Evolutionary conservation across 176 grass and related monocot genomes (phyloP).

Genomic region (Ananas comosus): DNA sequence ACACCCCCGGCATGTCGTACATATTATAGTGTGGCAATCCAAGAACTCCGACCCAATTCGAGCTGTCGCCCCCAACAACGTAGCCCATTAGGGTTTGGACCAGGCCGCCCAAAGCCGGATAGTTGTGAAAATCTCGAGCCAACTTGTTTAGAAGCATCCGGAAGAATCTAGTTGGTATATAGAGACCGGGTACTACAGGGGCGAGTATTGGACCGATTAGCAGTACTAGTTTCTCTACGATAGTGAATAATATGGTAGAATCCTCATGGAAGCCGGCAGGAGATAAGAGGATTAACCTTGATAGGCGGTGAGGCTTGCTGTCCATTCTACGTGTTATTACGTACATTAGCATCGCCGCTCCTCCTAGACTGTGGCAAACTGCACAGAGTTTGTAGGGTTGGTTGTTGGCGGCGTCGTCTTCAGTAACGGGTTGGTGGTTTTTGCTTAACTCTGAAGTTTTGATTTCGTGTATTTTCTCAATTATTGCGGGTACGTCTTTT

Average conservation of each 20-base stretch:
- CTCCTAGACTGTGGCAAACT: slow-evolving; percentile 85
- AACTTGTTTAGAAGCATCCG: slow-evolving; percentile 98
- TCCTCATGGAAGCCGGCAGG: slow-evolving; percentile 95
- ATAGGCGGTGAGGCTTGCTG: slow-evolving; percentile 58
- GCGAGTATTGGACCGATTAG: slow-evolving; percentile 74
- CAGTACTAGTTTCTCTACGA: slow-evolving; percentile 60
- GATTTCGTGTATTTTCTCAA: slow-evolving; percentile 90
- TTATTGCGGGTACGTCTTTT: slow-evolving; percentile 76
- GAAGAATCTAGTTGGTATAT: slow-evolving; percentile 95
- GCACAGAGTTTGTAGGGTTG: slow-evolving; percentile 78
- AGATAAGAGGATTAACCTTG: slow-evolving; percentile 74
- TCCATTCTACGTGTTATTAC: slow-evolving; percentile 62
- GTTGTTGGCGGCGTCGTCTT: slow-evolving; percentile 6
- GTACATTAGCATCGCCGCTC: slow-evolving; percentile 95
- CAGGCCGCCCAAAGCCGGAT: slow-evolving; percentile 84
- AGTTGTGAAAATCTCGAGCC: slow-evolving; percentile 91
- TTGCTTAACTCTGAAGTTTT: slow-evolving; percentile 64
- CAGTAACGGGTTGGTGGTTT: slow-evolving; percentile 11
- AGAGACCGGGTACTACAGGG: slow-evolving; percentile 74
- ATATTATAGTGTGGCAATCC: slow-evolving; percentile 94
- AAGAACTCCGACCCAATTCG: slow-evolving; percentile 88
- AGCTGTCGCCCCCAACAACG: slow-evolving; percentile 85
- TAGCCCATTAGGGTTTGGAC: slow-evolving; percentile 97
- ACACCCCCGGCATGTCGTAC: slow-evolving; percentile 97
- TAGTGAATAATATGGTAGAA: slow-evolving; percentile 57